Evolutionary conservation across 2,329 filamentous ascomycete species (phyloP).

Genomic region (Penicillium sp.): DNA sequence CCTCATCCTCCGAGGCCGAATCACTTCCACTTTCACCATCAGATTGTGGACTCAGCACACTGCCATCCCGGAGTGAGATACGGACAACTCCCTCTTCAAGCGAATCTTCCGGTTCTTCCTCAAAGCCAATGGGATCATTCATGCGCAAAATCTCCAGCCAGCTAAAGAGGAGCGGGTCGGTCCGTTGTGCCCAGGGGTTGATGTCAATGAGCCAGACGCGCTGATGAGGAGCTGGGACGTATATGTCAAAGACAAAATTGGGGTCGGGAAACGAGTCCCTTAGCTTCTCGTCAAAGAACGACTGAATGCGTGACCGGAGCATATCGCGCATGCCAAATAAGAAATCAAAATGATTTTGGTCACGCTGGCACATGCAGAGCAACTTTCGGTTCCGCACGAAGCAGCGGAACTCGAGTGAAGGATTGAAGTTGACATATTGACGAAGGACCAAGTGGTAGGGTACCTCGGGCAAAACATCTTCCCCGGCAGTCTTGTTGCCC

Average conservation of each 20-base stretch:
- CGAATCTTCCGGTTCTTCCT: slow-evolving; percentile 28
- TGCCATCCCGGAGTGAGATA: slow-evolving; percentile 27
- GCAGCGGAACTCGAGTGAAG: slow-evolving; percentile 88
- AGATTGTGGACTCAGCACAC: slow-evolving; percentile 7
- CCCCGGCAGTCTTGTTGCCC: slow-evolving; percentile 4
- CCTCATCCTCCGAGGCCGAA: slow-evolving; percentile 20
- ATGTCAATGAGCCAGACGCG: slow-evolving; percentile 84
- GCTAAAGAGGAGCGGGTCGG: slow-evolving; percentile 80
- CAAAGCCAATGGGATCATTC: slow-evolving; percentile 41
- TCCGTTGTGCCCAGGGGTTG: slow-evolving; percentile 87
- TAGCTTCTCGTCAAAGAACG: slow-evolving; percentile 71
- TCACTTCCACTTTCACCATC: slow-evolving; percentile 22
- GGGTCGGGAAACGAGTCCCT: slow-evolving; percentile 74
- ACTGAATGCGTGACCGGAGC: slow-evolving; percentile 61
- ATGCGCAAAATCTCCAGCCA: slow-evolving; percentile 81
- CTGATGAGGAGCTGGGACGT: slow-evolving; percentile 70
- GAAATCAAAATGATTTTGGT: slow-evolving; percentile 86
- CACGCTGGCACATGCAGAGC: slow-evolving; percentile 79
- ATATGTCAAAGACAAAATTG: slow-evolving; percentile 86
- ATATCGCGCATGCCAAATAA: slow-evolving; percentile 61
- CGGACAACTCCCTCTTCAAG: slow-evolving; percentile 31
- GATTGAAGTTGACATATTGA: slow-evolving; percentile 82
- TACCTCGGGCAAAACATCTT: slow-evolving; percentile 42
- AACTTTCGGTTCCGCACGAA: slow-evolving; percentile 81
- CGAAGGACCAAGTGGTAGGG: slow-evolving; percentile 77